Evolutionary conservation across 1,284 basidiomycete genomes (phyloP).

Genomic region (Cutaneotrichosporon spelunceum): DNA sequence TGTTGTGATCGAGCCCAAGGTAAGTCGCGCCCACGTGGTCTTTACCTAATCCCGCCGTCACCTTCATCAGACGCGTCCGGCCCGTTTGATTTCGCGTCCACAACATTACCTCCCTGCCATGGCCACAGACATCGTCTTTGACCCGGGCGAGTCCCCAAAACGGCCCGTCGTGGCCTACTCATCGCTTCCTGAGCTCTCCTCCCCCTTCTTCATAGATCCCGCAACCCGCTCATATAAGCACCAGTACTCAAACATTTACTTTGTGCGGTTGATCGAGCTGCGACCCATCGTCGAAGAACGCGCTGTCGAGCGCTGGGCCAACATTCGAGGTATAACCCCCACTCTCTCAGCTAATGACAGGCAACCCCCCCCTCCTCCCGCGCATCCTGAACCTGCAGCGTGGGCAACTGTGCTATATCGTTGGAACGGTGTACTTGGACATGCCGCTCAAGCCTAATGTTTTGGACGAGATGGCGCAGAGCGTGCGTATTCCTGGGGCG

Average conservation of each 20-base stretch:
- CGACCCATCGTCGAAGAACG: constrained; percentile 62
- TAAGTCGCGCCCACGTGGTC: constrained; percentile 8
- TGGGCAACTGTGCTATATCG: constrained; percentile 78
- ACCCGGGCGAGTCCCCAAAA: constrained; percentile 12
- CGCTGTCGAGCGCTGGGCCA: constrained; percentile 66
- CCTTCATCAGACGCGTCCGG: neutral
- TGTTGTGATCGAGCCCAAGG: constrained; percentile 6
- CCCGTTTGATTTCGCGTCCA: constrained; percentile 4
- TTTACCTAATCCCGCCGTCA: constrained; percentile 11
- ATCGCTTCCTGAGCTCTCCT: constrained; percentile 44
- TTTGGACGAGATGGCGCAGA: constrained; percentile 85
- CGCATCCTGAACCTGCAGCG: constrained; percentile 86
- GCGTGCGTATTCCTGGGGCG: constrained; percentile 59
- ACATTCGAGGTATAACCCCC: constrained; percentile 57
- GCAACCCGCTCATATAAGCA: constrained; percentile 58
- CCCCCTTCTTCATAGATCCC: constrained; percentile 48
- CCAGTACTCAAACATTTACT: constrained; percentile 93
- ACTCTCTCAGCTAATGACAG: constrained; percentile 49
- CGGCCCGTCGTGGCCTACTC: constrained; percentile 41
- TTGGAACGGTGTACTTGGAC: constrained; percentile 95
- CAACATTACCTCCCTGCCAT: constrained; percentile 11
- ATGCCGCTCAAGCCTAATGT: constrained; percentile 99
- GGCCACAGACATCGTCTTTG: constrained; percentile 16
- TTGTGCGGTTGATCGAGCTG: constrained; percentile 67
- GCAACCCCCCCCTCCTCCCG: constrained; percentile 68